phyloP scores from a whole-genome alignment of 306 rosid genomes.

The Casuarina glauca region DNA sequence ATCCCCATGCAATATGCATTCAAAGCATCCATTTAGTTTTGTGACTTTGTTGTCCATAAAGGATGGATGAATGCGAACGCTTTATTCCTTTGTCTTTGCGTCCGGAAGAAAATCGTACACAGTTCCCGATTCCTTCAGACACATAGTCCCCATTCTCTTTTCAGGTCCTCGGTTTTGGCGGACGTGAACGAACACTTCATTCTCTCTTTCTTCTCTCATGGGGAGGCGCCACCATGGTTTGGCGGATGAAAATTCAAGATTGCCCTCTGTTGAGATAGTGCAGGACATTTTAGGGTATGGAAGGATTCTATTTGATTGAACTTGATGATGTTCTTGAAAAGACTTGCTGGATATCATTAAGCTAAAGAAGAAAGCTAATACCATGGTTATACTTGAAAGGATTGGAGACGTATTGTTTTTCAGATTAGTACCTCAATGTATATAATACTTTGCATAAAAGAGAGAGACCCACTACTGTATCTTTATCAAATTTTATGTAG shows the following conservation, averaged over 20 bases:
- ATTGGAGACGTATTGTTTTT: conserved; percentile 11
- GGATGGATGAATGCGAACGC: conserved; percentile 36
- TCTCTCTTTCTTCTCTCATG: conserved; percentile 1
- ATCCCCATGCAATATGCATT: conserved; percentile 58
- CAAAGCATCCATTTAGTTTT: conserved; percentile 41
- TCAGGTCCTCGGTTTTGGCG: conserved; percentile 62
- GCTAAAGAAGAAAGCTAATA: not conserved
- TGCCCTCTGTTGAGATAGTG: not conserved
- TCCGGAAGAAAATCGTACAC: conserved; percentile 74
- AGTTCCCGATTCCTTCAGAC: conserved; percentile 64
- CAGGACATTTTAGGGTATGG: not conserved
- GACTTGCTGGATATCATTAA: not conserved
- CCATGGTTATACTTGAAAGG: not conserved
- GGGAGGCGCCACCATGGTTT: not conserved
- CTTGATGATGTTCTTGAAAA: not conserved
- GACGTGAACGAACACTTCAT: conserved; percentile 34
- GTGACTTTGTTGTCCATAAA: conserved; percentile 20
- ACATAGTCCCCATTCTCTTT: conserved; percentile 65
- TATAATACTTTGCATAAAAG: conserved; percentile 39
- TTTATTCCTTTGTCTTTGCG: conserved; percentile 70
- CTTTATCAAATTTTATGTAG: conserved; percentile 43
- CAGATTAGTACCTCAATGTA: conserved; percentile 21
- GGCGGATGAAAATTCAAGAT: not conserved
- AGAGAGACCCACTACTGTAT: conserved; percentile 60
- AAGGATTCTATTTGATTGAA: not conserved